Base-by-base conservation (phyloP, 805 yeast species). In the Candida pseudofarinosa region DNA sequence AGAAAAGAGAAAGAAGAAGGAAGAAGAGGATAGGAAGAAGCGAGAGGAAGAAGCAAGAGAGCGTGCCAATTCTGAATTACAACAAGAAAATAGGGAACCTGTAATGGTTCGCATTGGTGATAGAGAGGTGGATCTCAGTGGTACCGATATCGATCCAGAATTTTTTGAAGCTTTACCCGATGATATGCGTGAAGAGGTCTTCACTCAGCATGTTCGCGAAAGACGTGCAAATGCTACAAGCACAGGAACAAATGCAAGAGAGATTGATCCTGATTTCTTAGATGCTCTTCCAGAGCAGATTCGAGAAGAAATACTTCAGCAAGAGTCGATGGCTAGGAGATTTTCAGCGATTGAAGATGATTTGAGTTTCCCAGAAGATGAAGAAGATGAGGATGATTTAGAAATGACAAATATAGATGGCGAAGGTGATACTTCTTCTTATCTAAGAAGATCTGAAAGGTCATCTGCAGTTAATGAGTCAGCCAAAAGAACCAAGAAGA, bases 81-180 rank as follows among this genome's bases (percentile, higher is more conserved):
- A 46, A 10, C 60, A 45, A 7, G 33, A 35, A 19, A 40, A 45
- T 19, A 47, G 48, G 3, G 71, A 61, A 6, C 90, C 95, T 0
- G 71, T 85, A 0, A 76, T 74, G 67, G 88, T 90, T 3, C 70
- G 70, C 10, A 83, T 90, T 50, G 89, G 88, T 31, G 95, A 85
- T 18, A 64, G 83, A 19, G 81, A 81, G 39, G 89, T 90, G 30
- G 95, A 90, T 56, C 85, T 90, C 31, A 77, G 90, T 33, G 95
- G 93, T 0, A 82, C 96, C 2, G 97, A 87, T 42, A 88, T 90
- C 45, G 97, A 90, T 63, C 95, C 96, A 0, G 91, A 86, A 51
- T 90, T 88, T 58, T 70, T 90, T 46, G 85, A 83, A 53, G 97
- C 96, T 0, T 71, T 90, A 31, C 97, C 97, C 0, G 96, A 88